Base-by-base conservation (phyloP, 2,329 filamentous ascomycete genomes). In the Pochonia chlamydosporia region DNA sequence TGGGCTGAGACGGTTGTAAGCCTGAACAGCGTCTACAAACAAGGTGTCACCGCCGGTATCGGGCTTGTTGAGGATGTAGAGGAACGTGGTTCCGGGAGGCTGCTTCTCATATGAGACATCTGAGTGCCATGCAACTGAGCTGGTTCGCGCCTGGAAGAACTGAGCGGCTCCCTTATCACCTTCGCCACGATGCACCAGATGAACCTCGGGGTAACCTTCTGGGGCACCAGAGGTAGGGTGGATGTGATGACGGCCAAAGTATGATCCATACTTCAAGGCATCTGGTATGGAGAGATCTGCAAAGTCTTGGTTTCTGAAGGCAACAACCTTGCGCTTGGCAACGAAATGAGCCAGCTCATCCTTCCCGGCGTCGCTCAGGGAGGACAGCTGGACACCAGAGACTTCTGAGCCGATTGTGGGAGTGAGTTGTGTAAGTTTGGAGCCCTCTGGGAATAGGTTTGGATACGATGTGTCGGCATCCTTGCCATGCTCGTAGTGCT, bases 101-200 rank as follows among this genome's bases (percentile, higher is more conserved):
- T 96, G 90, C 55, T 79, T 72, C 70, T 96, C 91, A 62, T 95
- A 96, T 0, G 86, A 87, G 2, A 95, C 84, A 56, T 96, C 90
- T 0, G 84, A 87, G 69, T 96, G 90, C 89, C 89, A 96, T 7
- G 88, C 88, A 1, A 95, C 82, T 1, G 84, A 87, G 66, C 84
- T 92, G 3, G 87, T 91, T 20, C 86, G 78, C 40, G 80, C 79
- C 49, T 63, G 57, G 54, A 89, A 83, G 65, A 85, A 87, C 42
- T 78, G 72, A 18, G 77, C 68, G 18, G 49, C 79, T 70, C 42
- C 79, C 24, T 53, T 58, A 52, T 72, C 68, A 23, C 64, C 63
- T 16, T 67, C 84, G 18, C 81, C 81, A 33, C 87, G 80, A 66
- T 92, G 87, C 2, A 92, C 87, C 2, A 93, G 78, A 59, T 92